Conservation (phyloP, 2,329 filamentous ascomycete species). For the Pseudogymnoascus sp. region DNA sequence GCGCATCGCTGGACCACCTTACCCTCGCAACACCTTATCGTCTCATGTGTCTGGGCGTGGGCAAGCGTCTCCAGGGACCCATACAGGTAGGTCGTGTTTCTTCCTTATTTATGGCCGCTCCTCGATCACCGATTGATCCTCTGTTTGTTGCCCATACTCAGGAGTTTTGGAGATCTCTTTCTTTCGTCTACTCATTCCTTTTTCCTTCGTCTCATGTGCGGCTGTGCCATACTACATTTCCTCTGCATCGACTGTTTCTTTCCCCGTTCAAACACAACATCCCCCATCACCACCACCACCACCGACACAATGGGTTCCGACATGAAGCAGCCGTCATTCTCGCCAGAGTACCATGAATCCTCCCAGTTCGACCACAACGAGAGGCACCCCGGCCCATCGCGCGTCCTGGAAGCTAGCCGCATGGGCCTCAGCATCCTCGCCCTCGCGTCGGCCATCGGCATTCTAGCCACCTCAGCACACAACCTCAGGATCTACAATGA, state of each 20-base stretch:
- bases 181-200: slow-evolving; percentile 14
- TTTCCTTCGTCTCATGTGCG: slow-evolving; percentile 12
- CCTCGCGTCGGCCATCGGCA: slow-evolving; percentile 42
- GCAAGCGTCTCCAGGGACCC: background rate
- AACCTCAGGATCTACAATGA: slow-evolving; percentile 46
- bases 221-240: slow-evolving; percentile 22
- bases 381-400: slow-evolving; percentile 27
- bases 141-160: background rate
- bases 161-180: slow-evolving; percentile 1
- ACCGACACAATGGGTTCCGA: background rate
- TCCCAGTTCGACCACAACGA: slow-evolving; percentile 6
- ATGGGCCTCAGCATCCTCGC: slow-evolving; percentile 42
- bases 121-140: slow-evolving; percentile 4
- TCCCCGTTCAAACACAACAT: background rate
- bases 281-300: background rate
- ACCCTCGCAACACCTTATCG: background rate
- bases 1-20: background rate
- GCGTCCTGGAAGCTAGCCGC: slow-evolving; percentile 37
- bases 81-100: slow-evolving; percentile 5
- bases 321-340: background rate
- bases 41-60: slow-evolving; percentile 2
- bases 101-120: slow-evolving; percentile 8
- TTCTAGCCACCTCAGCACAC: slow-evolving; percentile 47
- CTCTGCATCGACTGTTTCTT: slow-evolving; percentile 3
- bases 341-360: slow-evolving; percentile 7